Percentiles rank a stretch among this genome's conserved stretches.
These are phyloP conservation scores for Russula compacta DNA, from an alignment of 768 basidiomycete genomes.

Conservation along the genomic window DNA sequence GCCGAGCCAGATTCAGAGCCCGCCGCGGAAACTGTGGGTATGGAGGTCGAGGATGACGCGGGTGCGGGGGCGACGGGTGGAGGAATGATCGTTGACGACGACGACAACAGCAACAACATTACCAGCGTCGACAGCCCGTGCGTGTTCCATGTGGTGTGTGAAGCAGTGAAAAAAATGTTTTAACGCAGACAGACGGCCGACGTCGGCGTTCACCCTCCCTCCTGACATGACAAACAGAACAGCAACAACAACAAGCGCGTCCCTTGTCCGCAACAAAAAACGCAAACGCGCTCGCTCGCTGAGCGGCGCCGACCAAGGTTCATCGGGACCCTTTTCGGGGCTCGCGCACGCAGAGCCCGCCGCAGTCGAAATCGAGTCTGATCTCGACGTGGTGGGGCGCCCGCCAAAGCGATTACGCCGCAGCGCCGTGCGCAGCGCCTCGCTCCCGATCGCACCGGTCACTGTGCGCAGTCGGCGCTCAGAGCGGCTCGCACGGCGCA, in stretches of 20 bases:
- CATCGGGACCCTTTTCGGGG: no score
- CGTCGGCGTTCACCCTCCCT: not conserved
- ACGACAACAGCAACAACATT: no score
- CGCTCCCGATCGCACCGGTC: not conserved
- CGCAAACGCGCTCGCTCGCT: conserved; percentile 13
- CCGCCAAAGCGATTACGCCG: conserved; percentile 9
- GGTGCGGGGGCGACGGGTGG: not conserved
- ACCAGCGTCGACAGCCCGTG: not conserved
- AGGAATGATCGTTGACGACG: conserved; percentile 6
- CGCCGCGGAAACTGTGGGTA: conserved; percentile 12
- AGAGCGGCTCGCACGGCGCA: conserved; percentile 1
- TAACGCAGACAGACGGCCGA: not conserved
- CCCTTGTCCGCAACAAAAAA: not conserved
- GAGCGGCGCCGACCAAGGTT: no score
- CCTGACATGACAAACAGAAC: not conserved
- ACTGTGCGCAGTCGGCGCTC: not conserved
- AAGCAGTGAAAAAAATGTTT: not conserved
- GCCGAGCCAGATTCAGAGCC: conserved; percentile 24
- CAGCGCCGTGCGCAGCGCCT: conserved; percentile 6
- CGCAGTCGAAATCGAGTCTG: not conserved
- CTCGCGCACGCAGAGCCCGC: not conserved
- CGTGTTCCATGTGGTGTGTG: not conserved
- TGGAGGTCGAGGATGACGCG: conserved; percentile 12
- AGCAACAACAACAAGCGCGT: not conserved
- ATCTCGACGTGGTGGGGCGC: not conserved